Conservation (phyloP, 1,139 yeast genomes). For the Saccharomycopsis hybrid region DNA sequence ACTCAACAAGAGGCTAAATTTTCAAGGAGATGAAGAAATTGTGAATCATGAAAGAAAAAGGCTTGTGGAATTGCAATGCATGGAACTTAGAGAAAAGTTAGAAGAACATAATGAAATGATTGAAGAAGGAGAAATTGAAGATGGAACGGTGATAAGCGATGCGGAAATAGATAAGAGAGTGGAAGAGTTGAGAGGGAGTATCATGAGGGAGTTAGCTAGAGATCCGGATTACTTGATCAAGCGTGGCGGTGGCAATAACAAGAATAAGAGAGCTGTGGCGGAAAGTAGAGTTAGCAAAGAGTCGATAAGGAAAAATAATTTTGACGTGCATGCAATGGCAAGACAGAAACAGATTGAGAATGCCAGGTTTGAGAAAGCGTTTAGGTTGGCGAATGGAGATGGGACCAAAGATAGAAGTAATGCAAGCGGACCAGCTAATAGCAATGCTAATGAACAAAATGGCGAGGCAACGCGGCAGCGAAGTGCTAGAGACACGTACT, state of each 20-base stretch:
- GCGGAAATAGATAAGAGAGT: conserved; percentile 30
- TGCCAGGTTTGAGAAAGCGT: conserved; percentile 9
- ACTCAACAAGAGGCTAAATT: conserved; percentile 24
- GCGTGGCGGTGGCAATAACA: not conserved
- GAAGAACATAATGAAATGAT: conserved; percentile 40
- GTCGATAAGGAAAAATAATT: not conserved
- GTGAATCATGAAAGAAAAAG: conserved; percentile 43
- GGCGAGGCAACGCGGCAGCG: too few species aligned
- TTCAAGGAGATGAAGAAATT: conserved; percentile 34
- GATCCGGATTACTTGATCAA: conserved; percentile 1
- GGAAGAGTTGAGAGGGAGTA: conserved; percentile 26
- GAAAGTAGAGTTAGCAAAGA: not conserved
- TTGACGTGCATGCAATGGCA: not conserved
- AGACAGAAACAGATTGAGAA: conserved; percentile 3
- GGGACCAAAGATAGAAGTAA: too few species aligned
- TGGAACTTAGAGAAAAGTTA: conserved; percentile 47
- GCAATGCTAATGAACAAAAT: too few species aligned
- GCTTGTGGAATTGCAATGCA: conserved; percentile 45
- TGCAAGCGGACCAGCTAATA: too few species aligned
- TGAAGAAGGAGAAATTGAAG: not conserved
- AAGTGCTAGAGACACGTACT: too few species aligned
- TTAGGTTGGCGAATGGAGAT: not conserved
- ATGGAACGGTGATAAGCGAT: conserved; percentile 22
- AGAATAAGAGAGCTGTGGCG: not conserved
- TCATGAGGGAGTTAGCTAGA: conserved; percentile 17